Evolutionary conservation across 768 basidiomycete genomes (phyloP).

Genomic region (Leccinellum luteum): DNA sequence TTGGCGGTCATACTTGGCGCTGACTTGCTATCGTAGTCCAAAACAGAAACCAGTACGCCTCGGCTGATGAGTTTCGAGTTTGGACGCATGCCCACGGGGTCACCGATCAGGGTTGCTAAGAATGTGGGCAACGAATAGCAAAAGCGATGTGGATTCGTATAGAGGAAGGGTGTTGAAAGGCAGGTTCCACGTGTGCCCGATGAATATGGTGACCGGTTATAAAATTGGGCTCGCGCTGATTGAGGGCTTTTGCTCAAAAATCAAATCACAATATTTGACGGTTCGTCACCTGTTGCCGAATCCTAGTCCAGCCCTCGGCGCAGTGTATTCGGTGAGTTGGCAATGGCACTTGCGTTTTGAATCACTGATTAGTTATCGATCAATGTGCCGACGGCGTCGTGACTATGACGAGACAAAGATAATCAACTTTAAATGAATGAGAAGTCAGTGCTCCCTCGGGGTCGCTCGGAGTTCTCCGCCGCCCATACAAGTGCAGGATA

Average conservation of each 20-base stretch:
- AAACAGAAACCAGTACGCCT: conserved; percentile 44
- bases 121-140: conserved; percentile 2
- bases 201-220: background rate
- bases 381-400: background rate
- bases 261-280: background rate
- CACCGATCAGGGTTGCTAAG: background rate
- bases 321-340: background rate
- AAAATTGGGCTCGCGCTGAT: background rate
- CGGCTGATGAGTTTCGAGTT: conserved; percentile 51
- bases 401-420: background rate
- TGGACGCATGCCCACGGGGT: conserved; percentile 39
- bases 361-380: background rate
- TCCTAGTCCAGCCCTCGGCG: background rate
- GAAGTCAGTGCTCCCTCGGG: background rate
- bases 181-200: background rate
- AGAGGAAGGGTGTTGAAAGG: background rate
- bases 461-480: background rate
- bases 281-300: background rate
- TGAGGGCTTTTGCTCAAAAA: background rate
- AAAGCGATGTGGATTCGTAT: conserved; percentile 16
- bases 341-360: background rate
- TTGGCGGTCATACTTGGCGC: background rate
- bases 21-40: conserved; percentile 35
- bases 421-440: background rate
- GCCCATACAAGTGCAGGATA: too few relatives aligned